phyloP scores from a whole-genome alignment of 129 eudicot species.

The Smallanthus sonchifolius region DNA sequence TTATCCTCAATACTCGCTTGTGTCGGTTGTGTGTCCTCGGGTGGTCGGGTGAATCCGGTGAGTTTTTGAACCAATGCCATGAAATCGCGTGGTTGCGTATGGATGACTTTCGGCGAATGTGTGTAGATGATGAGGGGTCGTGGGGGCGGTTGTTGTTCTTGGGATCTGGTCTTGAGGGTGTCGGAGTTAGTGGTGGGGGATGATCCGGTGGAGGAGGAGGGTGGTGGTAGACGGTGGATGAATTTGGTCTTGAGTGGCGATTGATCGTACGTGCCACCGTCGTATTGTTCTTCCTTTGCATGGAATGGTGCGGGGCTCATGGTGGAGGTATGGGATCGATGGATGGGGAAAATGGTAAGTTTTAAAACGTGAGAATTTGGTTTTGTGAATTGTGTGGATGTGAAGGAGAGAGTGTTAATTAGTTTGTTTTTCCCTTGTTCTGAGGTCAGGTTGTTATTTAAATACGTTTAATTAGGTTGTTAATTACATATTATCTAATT shows the following conservation, averaged over 20 bases:
- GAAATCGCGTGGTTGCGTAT: slow-evolving; percentile 55
- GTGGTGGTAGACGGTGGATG: slow-evolving; percentile 26
- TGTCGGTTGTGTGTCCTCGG: background rate
- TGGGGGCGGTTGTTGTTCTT: slow-evolving; percentile 22
- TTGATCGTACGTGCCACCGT: slow-evolving; percentile 16
- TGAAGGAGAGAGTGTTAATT: background rate
- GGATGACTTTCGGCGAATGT: slow-evolving; percentile 58
- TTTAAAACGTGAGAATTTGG: background rate
- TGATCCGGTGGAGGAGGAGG: slow-evolving; percentile 26
- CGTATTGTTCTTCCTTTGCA: slow-evolving; percentile 35
- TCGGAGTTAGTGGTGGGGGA: slow-evolving; percentile 15
- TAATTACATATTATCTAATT: background rate
- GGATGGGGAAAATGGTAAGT: background rate
- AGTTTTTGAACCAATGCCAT: slow-evolving; percentile 65
- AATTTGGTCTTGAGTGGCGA: slow-evolving; percentile 29
- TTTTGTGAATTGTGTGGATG: slow-evolving; percentile 8
- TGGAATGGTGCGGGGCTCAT: slow-evolving; percentile 38
- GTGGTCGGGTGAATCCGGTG: slow-evolving; percentile 39
- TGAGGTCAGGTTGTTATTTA: slow-evolving; percentile 11
- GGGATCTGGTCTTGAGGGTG: slow-evolving; percentile 3
- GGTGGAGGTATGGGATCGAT: background rate
- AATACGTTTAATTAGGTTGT: background rate
- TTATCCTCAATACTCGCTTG: slow-evolving; percentile 30
- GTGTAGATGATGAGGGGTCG: slow-evolving; percentile 61
- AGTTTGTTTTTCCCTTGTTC: slow-evolving; percentile 10